phyloP scores from a whole-genome alignment of 2,329 filamentous ascomycete genomes.

The Fusarium burgessii region DNA sequence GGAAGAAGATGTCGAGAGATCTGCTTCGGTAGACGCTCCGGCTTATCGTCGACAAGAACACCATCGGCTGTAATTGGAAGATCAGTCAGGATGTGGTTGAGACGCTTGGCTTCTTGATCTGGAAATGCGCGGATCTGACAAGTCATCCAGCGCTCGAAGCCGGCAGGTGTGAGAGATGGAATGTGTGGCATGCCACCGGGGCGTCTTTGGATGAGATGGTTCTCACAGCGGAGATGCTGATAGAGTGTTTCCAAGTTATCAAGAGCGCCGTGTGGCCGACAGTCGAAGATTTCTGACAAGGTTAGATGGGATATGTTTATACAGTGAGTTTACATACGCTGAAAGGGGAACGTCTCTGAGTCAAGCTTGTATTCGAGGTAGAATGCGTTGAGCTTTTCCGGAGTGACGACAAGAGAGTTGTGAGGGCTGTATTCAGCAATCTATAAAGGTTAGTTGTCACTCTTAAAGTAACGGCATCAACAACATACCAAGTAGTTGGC shows the following conservation, averaged over 20 bases:
- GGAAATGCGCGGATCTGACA: conserved; percentile 81
- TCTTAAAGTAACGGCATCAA: too few species aligned
- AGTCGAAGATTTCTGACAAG: conserved; percentile 64
- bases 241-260: conserved; percentile 63
- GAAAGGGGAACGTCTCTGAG: conserved; percentile 76
- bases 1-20: conserved; percentile 81
- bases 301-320: conserved; percentile 6
- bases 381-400: conserved; percentile 79
- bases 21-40: conserved; percentile 82
- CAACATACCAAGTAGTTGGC: conserved; percentile 76
- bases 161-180: conserved; percentile 74
- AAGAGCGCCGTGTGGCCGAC: conserved; percentile 44
- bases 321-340: conserved; percentile 59
- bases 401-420: conserved; percentile 73
- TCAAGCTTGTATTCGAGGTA: conserved; percentile 75
- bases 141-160: conserved; percentile 79
- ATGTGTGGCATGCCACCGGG: conserved; percentile 66
- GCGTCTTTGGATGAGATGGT: conserved; percentile 72
- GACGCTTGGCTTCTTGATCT: conserved; percentile 76
- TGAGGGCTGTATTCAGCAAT: conserved; percentile 49
- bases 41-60: conserved; percentile 71
- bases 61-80: conserved; percentile 72
- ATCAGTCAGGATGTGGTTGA: conserved; percentile 75
- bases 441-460: conserved; percentile 35
- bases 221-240: conserved; percentile 65